A percentile compares a stretch with the other conserved stretches of the same genome.
Conservation (phyloP, 805 yeast species). For the Lachancea waltii region DNA sequence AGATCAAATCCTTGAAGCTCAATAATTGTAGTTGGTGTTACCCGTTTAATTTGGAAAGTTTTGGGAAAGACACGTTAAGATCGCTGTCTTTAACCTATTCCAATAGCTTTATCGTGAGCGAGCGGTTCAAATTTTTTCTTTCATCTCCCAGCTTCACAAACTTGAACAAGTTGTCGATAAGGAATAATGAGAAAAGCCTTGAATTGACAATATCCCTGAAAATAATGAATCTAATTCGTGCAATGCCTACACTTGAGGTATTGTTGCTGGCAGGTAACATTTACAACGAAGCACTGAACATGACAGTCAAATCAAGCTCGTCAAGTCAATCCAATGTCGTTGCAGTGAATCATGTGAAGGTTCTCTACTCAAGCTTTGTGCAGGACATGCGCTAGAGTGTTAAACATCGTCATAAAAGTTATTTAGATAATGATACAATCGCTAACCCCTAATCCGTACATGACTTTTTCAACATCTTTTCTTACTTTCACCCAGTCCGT, state of each 20-base stretch:
- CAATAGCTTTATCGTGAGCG: conserved; percentile 33
- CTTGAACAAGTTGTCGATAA: conserved; percentile 24
- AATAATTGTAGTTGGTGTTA: conserved; percentile 51
- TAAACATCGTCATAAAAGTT: background rate
- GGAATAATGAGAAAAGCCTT: conserved; percentile 24
- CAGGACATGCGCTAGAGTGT: conserved; percentile 8
- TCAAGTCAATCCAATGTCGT: conserved; percentile 25
- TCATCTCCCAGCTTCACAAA: conserved; percentile 25
- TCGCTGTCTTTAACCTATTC: conserved; percentile 25
- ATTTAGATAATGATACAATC: conserved; percentile 60
- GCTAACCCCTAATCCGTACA: conserved; percentile 80
- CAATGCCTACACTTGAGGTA: conserved; percentile 29
- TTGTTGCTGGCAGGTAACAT: conserved; percentile 30
- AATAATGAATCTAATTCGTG: conserved; percentile 29
- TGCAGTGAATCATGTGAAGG: conserved; percentile 30
- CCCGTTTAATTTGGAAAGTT: conserved; percentile 40
- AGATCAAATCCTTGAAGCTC: conserved; percentile 29
- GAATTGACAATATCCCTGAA: conserved; percentile 30
- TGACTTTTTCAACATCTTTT: conserved; percentile 82
- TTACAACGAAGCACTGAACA: conserved; percentile 31
- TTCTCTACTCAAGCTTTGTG: conserved; percentile 32
- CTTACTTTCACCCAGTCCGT: conserved; percentile 78
- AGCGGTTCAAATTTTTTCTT: conserved; percentile 31
- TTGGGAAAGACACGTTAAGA: conserved; percentile 23
- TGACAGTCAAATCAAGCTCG: conserved; percentile 24